Conservation (phyloP, 116 monocot species). For the Zostera marina region DNA sequence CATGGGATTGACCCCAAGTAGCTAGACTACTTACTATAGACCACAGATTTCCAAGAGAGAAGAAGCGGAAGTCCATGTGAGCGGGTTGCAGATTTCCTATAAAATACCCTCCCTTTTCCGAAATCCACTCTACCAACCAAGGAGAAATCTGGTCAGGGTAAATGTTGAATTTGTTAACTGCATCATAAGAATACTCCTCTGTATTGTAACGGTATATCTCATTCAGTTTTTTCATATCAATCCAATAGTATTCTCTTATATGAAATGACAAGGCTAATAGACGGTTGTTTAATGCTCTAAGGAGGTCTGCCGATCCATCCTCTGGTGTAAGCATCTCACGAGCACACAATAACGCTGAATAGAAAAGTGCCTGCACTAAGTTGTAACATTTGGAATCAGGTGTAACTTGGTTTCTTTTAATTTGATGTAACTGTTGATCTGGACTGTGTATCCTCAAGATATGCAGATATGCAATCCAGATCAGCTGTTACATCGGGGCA, state of each 20-base stretch:
- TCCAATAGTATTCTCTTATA: slow-evolving; percentile 97
- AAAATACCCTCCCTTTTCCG: slow-evolving; percentile 87
- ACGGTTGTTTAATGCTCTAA: slow-evolving; percentile 85
- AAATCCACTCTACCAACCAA: slow-evolving; percentile 99
- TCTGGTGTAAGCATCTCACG: slow-evolving; percentile 95
- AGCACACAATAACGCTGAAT: slow-evolving; percentile 86
- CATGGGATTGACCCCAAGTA: slow-evolving; percentile 73
- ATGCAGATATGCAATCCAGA: no score
- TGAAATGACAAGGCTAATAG: slow-evolving; percentile 92
- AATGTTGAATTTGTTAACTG: slow-evolving; percentile 98
- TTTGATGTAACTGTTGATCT: no score
- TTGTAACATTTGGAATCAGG: background rate
- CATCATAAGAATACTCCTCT: slow-evolving; percentile 98
- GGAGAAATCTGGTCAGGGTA: slow-evolving; percentile 95
- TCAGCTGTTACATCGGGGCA: no score
- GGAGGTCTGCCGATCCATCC: slow-evolving; percentile 90
- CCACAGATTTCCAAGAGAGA: slow-evolving; percentile 96
- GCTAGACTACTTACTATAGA: slow-evolving; percentile 77
- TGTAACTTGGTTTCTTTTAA: no score
- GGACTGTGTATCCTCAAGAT: no score
- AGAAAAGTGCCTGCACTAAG: slow-evolving; percentile 76
- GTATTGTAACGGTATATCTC: slow-evolving; percentile 98
- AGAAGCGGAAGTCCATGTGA: slow-evolving; percentile 99
- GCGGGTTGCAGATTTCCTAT: slow-evolving; percentile 98
- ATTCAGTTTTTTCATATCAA: slow-evolving; percentile 96